Evolutionary conservation across 2,329 filamentous ascomycete genomes (phyloP), one percentile per base, ranked within the genome.

Genomic region (Fusarium secorum): DNA sequence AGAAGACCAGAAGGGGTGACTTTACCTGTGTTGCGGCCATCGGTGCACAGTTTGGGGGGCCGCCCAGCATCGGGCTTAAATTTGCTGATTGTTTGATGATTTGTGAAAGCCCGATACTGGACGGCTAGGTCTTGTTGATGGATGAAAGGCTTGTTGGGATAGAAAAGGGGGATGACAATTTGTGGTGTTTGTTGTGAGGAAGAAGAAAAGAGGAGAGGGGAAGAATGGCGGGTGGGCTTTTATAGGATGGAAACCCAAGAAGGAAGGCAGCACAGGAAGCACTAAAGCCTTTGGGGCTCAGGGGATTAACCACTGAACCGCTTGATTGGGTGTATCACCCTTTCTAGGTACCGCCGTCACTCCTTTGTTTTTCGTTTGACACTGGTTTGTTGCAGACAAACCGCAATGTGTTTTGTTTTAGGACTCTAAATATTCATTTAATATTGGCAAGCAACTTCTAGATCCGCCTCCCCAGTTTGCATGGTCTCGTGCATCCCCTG

Each of bases 1-100:
- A 14, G 48, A 22, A 20, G 32, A 10, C 3, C 8, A 15, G 36
- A 26, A 30, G 22, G 26, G 11, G 4, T 11, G 41, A 26, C 49
- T 20, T 39, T 54, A 55, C 48, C 55, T 44, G 32, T 32, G n/a
- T 22, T 54, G 56, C 39, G 42, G 32, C 36, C 41, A 51, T 53
- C 33, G 28, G 56, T 33, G n/a, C 36, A 66, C 38, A 15, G 4
- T 28, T 18, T 36, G 11, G n/a, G 20, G 4, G 33, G 22, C 33
- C 55, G 35, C 11, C 48, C 28, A 44, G 39, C 20, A 49, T n/a
- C 26, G 30, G 28, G 62, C 42, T 52, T 26, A 22, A 9, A 7
- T 20, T 8, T 49, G 9, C 5, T 30, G 4, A 1, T 20, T 24
- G 15, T 11, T 11, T 52, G 17, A 18, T 41, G n/a, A 32, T 7